A percentile compares a stretch with the other conserved stretches of the same genome.
phyloP scores from a whole-genome alignment of 805 yeast species.

The Wickerhamomyces subpelliculosus region DNA sequence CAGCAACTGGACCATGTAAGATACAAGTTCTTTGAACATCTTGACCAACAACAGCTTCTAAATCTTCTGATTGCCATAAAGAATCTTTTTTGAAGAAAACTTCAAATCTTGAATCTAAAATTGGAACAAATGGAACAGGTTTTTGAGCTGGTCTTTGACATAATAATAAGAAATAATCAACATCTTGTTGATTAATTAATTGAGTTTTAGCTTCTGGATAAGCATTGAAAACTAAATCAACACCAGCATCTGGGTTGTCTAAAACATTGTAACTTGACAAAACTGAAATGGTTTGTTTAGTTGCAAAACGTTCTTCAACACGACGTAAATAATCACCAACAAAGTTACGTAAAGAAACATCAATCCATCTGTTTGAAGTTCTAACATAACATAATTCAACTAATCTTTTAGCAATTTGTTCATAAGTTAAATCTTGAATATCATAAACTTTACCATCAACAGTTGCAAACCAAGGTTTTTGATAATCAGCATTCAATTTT shows the following conservation, averaged over 20 bases:
- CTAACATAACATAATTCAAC: slow-evolving; percentile 84
- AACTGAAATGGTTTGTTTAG: slow-evolving; percentile 50
- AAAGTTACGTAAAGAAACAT: slow-evolving; percentile 75
- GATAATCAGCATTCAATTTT: slow-evolving; percentile 88
- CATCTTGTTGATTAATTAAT: slow-evolving; percentile 90
- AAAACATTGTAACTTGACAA: slow-evolving; percentile 69
- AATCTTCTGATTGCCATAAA: slow-evolving; percentile 96
- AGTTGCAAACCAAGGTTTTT: slow-evolving; percentile 96
- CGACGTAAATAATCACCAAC: slow-evolving; percentile 84
- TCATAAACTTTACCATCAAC: slow-evolving; percentile 73
- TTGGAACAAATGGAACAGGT: slow-evolving; percentile 98
- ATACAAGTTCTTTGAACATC: slow-evolving; percentile 99
- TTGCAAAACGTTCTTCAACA: slow-evolving; percentile 92
- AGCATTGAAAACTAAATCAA: slow-evolving; percentile 53
- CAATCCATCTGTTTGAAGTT: slow-evolving; percentile 82
- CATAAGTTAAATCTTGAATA: slow-evolving; percentile 91
- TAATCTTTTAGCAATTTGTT: slow-evolving; percentile 80
- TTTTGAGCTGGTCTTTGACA: slow-evolving; percentile 83
- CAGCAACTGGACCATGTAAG: slow-evolving; percentile 97
- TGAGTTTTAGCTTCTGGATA: slow-evolving; percentile 76
- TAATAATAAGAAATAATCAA: slow-evolving; percentile 81
- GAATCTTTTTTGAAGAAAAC: slow-evolving; percentile 98
- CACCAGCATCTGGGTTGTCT: slow-evolving; percentile 54
- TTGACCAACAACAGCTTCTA: slow-evolving; percentile 91
- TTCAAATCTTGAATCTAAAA: slow-evolving; percentile 89